Conservation (phyloP, 208 protist species). For the Eutreptiella sp. region DNA sequence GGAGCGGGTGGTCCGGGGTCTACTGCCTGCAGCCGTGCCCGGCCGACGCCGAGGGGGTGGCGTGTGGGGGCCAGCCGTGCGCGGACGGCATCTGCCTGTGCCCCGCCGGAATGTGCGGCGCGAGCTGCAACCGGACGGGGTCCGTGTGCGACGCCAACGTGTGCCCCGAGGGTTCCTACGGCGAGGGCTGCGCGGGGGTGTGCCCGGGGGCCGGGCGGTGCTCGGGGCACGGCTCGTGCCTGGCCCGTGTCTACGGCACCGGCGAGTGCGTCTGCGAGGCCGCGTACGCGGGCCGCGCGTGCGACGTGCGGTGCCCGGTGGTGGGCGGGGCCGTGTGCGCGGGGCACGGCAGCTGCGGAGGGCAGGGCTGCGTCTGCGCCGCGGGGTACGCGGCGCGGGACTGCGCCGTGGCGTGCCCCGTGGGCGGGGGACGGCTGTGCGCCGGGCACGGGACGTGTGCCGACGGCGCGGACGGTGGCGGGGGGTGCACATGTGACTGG, state of each 20-base stretch:
- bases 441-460: slow-evolving; percentile 7
- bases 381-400: slow-evolving; percentile 5
- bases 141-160: background rate
- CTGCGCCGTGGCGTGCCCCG: slow-evolving; percentile 17
- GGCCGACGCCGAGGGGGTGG: no score
- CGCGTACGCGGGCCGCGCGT: background rate
- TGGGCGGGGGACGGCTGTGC: slow-evolving; percentile 1
- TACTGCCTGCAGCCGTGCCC: no score
- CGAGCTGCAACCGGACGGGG: background rate
- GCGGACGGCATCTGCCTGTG: no score
- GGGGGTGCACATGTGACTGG: slow-evolving; percentile 20
- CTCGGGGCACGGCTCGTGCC: slow-evolving; percentile 13
- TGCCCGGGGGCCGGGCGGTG: background rate
- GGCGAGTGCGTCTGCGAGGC: background rate
- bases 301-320: background rate
- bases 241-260: background rate
- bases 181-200: background rate
- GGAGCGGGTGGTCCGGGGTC: slow-evolving; percentile 1
- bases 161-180: background rate
- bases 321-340: background rate
- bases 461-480: slow-evolving; percentile 8
- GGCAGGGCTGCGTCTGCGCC: background rate
- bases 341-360: background rate
- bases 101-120: background rate
- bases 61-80: no score